phyloP scores from a whole-genome alignment of 73 alveolate species.

The Strombidium stylifer region DNA sequence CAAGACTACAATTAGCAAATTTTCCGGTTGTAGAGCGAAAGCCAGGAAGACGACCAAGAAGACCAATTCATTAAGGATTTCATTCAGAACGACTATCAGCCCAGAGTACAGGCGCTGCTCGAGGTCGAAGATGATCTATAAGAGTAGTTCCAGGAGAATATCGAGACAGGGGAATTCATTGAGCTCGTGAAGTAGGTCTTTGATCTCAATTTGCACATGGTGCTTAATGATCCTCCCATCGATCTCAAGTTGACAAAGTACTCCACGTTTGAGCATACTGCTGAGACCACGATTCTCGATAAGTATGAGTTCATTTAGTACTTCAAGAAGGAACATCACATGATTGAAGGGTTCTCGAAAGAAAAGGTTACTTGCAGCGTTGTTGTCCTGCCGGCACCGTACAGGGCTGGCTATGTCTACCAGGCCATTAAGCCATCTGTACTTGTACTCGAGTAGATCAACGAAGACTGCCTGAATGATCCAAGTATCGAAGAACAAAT shows the following conservation, averaged over 20 bases:
- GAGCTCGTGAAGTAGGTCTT: conserved; percentile 24
- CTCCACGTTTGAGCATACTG: no score
- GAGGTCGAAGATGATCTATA: conserved; percentile 13
- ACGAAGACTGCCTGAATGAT: no score
- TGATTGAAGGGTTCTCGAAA: conserved; percentile 64
- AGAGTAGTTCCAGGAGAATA: conserved; percentile 45
- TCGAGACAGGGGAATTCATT: conserved; percentile 18
- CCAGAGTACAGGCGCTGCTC: conserved; percentile 18
- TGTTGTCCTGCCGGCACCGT: conserved; percentile 59
- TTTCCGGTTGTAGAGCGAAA: no score
- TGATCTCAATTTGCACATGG: conserved; percentile 36
- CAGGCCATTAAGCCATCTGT: conserved; percentile 66
- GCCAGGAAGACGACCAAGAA: no score
- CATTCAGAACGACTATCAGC: conserved; percentile 5
- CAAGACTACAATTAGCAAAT: conserved; percentile 31
- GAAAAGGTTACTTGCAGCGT: conserved; percentile 57
- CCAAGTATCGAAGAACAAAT: no score
- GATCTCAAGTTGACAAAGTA: conserved; percentile 16
- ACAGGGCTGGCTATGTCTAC: conserved; percentile 41
- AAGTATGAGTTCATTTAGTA: conserved; percentile 40
- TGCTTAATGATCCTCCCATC: conserved; percentile 54
- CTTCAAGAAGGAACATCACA: conserved; percentile 29
- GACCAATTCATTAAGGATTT: conserved; percentile 12
- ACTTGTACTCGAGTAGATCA: no score
- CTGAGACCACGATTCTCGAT: no score